These are phyloP conservation scores for Sanghuangporus baumii DNA, from an alignment of 1,284 basidiomycete genomes.

Conservation along the genomic window DNA sequence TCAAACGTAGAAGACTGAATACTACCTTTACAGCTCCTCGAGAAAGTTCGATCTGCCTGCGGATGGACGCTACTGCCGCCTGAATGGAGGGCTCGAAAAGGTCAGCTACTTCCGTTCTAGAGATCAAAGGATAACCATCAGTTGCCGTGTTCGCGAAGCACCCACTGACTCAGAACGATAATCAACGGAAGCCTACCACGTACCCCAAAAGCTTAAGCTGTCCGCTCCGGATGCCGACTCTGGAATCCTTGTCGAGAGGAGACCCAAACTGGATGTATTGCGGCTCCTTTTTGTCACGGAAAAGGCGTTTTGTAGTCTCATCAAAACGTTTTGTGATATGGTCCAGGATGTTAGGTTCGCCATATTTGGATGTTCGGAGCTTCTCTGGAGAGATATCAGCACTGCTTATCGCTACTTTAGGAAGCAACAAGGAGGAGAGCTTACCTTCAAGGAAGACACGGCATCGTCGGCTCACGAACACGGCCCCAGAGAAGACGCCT, in stretches of 20 bases:
- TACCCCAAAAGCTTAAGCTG: constrained; percentile 68
- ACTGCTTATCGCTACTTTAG: background rate
- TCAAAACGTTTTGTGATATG: constrained; percentile 71
- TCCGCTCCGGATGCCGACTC: constrained; percentile 64
- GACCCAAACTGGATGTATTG: constrained; percentile 75
- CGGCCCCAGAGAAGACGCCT: constrained; percentile 75
- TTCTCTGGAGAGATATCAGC: constrained; percentile 41
- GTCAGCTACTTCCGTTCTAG: constrained; percentile 55
- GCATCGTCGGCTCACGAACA: constrained; percentile 72
- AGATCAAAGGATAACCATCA: background rate
- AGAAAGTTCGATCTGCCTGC: constrained; percentile 60
- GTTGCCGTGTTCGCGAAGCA: constrained; percentile 6
- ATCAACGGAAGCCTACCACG: background rate
- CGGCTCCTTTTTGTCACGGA: constrained; percentile 57
- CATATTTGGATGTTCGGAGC: constrained; percentile 63
- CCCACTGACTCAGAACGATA: constrained; percentile 1
- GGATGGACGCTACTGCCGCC: constrained; percentile 64
- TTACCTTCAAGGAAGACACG: constrained; percentile 61
- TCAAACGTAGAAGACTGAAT: constrained; percentile 1
- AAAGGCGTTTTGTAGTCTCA: constrained; percentile 73
- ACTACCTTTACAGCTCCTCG: constrained; percentile 57
- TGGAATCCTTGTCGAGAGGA: constrained; percentile 63
- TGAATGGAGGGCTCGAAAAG: constrained; percentile 73
- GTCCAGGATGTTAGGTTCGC: constrained; percentile 59
- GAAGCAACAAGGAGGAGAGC: constrained; percentile 10